A percentile compares a stretch with the other conserved stretches of the same genome.
These are phyloP conservation scores for Alternaria panax DNA, from an alignment of 2,329 filamentous ascomycete genomes.

Conservation along the genomic window DNA sequence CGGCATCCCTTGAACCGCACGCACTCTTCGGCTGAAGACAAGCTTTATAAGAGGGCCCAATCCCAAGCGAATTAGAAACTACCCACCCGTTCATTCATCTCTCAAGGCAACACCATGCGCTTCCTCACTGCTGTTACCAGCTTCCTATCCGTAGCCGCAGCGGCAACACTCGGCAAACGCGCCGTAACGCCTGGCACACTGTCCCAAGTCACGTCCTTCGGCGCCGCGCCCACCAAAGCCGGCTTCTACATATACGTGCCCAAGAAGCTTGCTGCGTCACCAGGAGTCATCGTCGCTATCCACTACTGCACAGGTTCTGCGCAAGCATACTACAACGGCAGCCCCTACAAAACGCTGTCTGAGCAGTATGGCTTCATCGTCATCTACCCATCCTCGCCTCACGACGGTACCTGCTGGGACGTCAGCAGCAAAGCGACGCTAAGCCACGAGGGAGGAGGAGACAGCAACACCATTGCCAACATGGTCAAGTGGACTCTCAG, in stretches of 20 bases:
- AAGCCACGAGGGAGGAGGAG: slow-evolving; percentile 64
- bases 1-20: slow-evolving; percentile 12
- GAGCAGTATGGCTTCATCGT: slow-evolving; percentile 66
- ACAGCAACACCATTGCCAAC: slow-evolving; percentile 64
- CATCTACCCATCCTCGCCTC: slow-evolving; percentile 64
- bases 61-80: neutral
- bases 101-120: slow-evolving; percentile 28
- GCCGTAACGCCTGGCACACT: slow-evolving; percentile 41
- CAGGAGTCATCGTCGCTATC: slow-evolving; percentile 61
- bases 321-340: slow-evolving; percentile 56
- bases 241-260: slow-evolving; percentile 63
- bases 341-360: slow-evolving; percentile 63
- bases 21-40: neutral
- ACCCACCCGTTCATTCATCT: neutral
- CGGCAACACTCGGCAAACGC: slow-evolving; percentile 33
- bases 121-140: slow-evolving; percentile 29
- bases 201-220: slow-evolving; percentile 53
- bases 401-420: slow-evolving; percentile 66
- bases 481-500: slow-evolving; percentile 65
- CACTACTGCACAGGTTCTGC: slow-evolving; percentile 67
- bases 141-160: slow-evolving; percentile 31
- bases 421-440: slow-evolving; percentile 63
- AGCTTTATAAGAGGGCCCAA: slow-evolving; percentile 7
- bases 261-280: slow-evolving; percentile 53
- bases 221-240: slow-evolving; percentile 53